These are phyloP conservation scores for Candida piceae DNA, from an alignment of 805 yeast species.

Conservation along the genomic window DNA sequence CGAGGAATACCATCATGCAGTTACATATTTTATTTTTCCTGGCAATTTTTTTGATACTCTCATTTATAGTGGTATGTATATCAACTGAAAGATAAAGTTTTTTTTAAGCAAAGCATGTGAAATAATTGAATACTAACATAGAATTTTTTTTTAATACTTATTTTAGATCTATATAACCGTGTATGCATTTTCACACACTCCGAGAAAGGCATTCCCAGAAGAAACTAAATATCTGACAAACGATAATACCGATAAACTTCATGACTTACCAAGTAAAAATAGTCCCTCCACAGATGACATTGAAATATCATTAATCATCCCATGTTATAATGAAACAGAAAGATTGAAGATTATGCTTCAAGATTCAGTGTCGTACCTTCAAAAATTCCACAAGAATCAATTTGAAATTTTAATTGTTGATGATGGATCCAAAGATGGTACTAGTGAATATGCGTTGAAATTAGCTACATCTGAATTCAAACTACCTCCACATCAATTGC, in stretches of 20 bases:
- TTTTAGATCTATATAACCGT: slow-evolving; percentile 35
- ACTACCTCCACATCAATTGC: slow-evolving; percentile 52
- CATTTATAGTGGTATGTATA: no score
- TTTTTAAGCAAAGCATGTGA: no score
- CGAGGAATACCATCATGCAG: no score
- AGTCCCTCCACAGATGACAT: slow-evolving; percentile 34
- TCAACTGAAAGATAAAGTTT: no score
- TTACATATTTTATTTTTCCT: no score
- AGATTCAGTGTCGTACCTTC: slow-evolving; percentile 58
- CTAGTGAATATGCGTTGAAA: slow-evolving; percentile 65
- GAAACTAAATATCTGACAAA: slow-evolving; percentile 53
- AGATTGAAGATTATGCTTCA: slow-evolving; percentile 68
- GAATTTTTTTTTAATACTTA: no score
- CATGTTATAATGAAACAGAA: slow-evolving; percentile 85
- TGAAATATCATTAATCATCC: slow-evolving; percentile 74
- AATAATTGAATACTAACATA: no score
- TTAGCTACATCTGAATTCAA: slow-evolving; percentile 48
- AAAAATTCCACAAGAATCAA: slow-evolving; percentile 23
- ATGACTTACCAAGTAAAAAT: slow-evolving; percentile 32
- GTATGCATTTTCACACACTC: slow-evolving; percentile 54
- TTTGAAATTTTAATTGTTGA: slow-evolving; percentile 86
- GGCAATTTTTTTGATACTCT: no score
- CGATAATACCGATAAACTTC: slow-evolving; percentile 28
- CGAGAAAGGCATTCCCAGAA: slow-evolving; percentile 47
- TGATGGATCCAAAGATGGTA: slow-evolving; percentile 85